Evolutionary conservation across 2,329 filamentous ascomycete species (phyloP).

Genomic region (Trichophyton benhamiae): DNA sequence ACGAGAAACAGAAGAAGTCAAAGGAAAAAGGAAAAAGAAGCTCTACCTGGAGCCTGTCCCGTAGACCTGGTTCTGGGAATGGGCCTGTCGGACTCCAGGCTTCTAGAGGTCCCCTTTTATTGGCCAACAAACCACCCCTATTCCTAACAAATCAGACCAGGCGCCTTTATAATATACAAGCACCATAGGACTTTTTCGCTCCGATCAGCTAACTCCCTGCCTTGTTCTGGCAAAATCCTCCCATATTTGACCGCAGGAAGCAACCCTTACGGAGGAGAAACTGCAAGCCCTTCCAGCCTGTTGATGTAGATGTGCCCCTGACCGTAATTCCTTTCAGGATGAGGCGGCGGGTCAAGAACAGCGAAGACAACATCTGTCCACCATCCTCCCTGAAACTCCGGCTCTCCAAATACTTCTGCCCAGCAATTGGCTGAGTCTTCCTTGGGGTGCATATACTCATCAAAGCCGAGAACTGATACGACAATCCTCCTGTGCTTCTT

Average conservation of each 20-base stretch:
- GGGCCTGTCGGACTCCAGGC: background rate
- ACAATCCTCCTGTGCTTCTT: conserved; percentile 25
- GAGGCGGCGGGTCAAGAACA: conserved; percentile 29
- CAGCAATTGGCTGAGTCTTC: conserved; percentile 47
- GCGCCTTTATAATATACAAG: background rate
- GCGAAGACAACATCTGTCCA: conserved; percentile 52
- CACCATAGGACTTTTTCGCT: too few relatives aligned
- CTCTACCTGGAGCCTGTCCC: background rate
- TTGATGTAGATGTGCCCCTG: conserved; percentile 14
- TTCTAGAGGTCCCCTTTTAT: background rate
- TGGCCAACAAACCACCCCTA: background rate
- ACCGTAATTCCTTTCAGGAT: conserved; percentile 13
- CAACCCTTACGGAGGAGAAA: background rate
- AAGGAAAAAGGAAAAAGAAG: background rate
- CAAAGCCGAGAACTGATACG: conserved; percentile 53
- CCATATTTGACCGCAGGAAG: background rate
- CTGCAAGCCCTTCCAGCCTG: conserved; percentile 7
- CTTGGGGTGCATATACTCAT: conserved; percentile 48
- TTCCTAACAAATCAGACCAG: background rate
- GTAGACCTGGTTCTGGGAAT: background rate
- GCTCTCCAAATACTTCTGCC: conserved; percentile 44
- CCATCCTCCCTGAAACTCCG: conserved; percentile 47
- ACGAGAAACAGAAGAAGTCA: background rate
- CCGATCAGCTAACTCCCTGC: background rate
- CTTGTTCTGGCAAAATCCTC: background rate